Percentiles rank a stretch among this genome's conserved stretches.
These are phyloP conservation scores for Colletotrichum spaethianum DNA, from an alignment of 2,329 filamentous ascomycete genomes.

Conservation along the genomic window DNA sequence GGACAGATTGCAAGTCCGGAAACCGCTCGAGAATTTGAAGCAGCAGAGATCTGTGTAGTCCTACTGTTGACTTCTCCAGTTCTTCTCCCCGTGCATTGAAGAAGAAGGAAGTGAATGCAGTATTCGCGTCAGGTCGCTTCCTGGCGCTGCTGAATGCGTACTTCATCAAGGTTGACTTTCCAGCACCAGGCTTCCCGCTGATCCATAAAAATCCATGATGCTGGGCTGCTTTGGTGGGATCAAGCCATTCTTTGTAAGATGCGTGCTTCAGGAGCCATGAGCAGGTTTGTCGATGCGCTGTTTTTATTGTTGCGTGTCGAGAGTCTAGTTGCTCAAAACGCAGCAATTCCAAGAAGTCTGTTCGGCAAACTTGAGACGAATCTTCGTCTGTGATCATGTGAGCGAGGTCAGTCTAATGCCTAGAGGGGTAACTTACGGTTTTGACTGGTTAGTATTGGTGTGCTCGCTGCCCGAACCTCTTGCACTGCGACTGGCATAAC, in stretches of 20 bases:
- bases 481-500: background rate
- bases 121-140: slow-evolving; percentile 38
- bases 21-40: slow-evolving; percentile 59
- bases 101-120: slow-evolving; percentile 59
- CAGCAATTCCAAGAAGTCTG: slow-evolving; percentile 48
- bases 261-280: slow-evolving; percentile 55
- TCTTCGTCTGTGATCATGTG: background rate
- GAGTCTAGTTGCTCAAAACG: slow-evolving; percentile 56
- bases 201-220: slow-evolving; percentile 63
- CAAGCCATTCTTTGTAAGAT: slow-evolving; percentile 55
- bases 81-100: slow-evolving; percentile 61
- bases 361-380: background rate
- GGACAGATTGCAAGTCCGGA: background rate
- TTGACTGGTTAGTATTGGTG: background rate
- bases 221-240: slow-evolving; percentile 45
- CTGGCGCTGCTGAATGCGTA: slow-evolving; percentile 46
- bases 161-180: slow-evolving; percentile 65
- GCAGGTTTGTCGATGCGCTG: slow-evolving; percentile 55
- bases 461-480: background rate
- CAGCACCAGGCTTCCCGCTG: slow-evolving; percentile 59
- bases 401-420: background rate
- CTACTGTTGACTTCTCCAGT: slow-evolving; percentile 60
- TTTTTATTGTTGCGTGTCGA: slow-evolving; percentile 53
- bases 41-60: slow-evolving; percentile 66
- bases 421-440: background rate